Evolutionary conservation across 2,329 filamentous ascomycete species (phyloP), one percentile per base, ranked within the genome.

Genomic region (Periconia digitata): DNA sequence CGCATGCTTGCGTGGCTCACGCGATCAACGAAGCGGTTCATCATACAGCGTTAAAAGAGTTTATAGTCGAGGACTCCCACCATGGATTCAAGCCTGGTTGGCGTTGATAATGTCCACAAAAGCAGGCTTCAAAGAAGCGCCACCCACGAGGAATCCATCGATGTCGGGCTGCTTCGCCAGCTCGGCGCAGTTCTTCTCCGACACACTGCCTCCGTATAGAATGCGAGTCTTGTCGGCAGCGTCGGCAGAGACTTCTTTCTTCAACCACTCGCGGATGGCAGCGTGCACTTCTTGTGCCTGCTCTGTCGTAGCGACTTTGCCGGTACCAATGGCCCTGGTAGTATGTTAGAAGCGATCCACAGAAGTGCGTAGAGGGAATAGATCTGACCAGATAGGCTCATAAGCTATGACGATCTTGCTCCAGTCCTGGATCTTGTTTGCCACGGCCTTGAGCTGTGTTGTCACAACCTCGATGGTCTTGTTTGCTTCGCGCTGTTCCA

Each of bases 171-270:
- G 85, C 81, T 91, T 92, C 72, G 88, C 85, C 66, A 99, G 83
- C 58, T 97, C 92, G 70, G 81, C 84, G 82, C 90, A 95, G 85
- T 99, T 99, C 88, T 96, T 96, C 83, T 96, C 94, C 72, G 82
- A 95, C 67, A 99, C 94, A 66, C 88, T 94, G 71, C 94, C 94
- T 60, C 94, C 94, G 76, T 99, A 99, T 71, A 99, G 86, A 72
- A 99, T 90, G 66, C 94, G 85, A 54, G 92, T 96, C 78, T 87
- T 85, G 57, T 95, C 90, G 40, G 91, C 85, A 48, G 87, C 89
- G 71, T 88, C 81, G 69, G 83, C 78, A 57, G 95, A 89, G 63
- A 92, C 82, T 67, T 85, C 82, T 69, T 85, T 84, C 54, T 69
- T 73, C 70, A 99, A 82, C 90, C 92, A 97, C 68, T 85, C 79